Evolutionary conservation across 257 asterid species (phyloP).

Genomic region (Nicotiana benthamiana): DNA sequence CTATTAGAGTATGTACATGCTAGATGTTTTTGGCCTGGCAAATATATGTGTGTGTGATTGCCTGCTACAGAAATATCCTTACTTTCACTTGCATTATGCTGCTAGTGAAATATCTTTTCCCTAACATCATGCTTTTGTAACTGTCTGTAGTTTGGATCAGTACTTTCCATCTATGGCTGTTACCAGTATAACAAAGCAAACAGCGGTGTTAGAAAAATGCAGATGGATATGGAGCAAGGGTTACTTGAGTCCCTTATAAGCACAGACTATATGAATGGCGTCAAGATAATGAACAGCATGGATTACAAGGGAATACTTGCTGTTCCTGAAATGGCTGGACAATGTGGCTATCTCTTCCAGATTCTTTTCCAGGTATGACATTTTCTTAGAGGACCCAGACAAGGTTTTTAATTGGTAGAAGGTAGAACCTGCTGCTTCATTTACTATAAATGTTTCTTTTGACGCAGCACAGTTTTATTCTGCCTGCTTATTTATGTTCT

Average conservation of each 20-base stretch:
- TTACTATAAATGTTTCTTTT: neutral
- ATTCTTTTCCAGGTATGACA: slow-evolving; percentile 62
- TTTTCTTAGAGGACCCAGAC: neutral
- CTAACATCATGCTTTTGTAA: slow-evolving; percentile 17
- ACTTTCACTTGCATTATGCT: neutral
- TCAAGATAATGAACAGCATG: slow-evolving; percentile 14
- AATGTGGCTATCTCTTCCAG: slow-evolving; percentile 47
- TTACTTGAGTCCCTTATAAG: slow-evolving; percentile 34
- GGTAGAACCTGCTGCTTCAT: neutral
- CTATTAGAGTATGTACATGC: neutral
- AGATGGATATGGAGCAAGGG: slow-evolving; percentile 57
- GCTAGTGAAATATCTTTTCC: neutral
- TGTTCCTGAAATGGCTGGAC: slow-evolving; percentile 21
- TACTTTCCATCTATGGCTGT: slow-evolving; percentile 74
- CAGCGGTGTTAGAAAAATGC: slow-evolving; percentile 11
- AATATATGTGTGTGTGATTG: neutral
- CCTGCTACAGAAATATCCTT: neutral
- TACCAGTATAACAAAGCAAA: slow-evolving; percentile 17
- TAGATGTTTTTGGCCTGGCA: neutral
- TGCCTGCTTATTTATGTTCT: neutral
- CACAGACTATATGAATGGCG: slow-evolving; percentile 27
- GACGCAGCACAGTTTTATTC: neutral
- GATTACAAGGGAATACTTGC: slow-evolving; percentile 18
- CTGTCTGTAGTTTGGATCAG: slow-evolving; percentile 59
- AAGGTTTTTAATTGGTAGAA: neutral